Evolutionary conservation across 2,329 filamentous ascomycete species (phyloP), one percentile per base, ranked within the genome.

Genomic region (Lachnellula occidentalis): DNA sequence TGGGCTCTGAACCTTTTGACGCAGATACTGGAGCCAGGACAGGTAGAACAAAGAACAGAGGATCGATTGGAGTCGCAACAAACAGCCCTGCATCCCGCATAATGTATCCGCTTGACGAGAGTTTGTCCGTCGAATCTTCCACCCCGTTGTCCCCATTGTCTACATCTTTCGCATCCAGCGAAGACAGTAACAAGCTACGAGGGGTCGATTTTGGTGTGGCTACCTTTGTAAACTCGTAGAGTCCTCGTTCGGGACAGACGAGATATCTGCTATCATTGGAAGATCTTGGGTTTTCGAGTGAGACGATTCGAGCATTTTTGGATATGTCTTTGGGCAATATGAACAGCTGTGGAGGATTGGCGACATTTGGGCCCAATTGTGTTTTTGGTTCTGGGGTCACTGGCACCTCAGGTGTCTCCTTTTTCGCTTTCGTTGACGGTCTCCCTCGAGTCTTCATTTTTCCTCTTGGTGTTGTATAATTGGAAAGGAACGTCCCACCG

Each of bases 31-130:
- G 81, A 70, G 75, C 73, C 1, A 97, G 77, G 4, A 85, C 80
- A 0, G 92, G 88, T 1, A 97, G 75, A 3, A 95, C 68, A 49
- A 97, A 76, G 73, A 97, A 97, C 3, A 96, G 67, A 5, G 89
- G 80, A 69, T 99, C 94, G 52, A 96, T 76, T 2, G 84, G 81
- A 1, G 94, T 96, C 8, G 92, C 90, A 56, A 97, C 73, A 64
- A 88, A 87, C n/a, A 97, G 73, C 56, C 91, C 84, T 34, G 90
- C 83, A 43, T 78, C 78, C 64, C 85, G 84, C 34, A 84, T 79
- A 22, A 90, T 72, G 61, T 81, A 81, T 12, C 78, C 82, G 34
- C 63, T 61, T 3, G 50, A 17, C 43, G 49, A 55, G 27, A 57
- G 34, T 22, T 55, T 53, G 50, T 53, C 48, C 34, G 41, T 50